Conservation (phyloP, 495 filamentous ascomycete species). For the Parachaetomium inaequale region DNA sequence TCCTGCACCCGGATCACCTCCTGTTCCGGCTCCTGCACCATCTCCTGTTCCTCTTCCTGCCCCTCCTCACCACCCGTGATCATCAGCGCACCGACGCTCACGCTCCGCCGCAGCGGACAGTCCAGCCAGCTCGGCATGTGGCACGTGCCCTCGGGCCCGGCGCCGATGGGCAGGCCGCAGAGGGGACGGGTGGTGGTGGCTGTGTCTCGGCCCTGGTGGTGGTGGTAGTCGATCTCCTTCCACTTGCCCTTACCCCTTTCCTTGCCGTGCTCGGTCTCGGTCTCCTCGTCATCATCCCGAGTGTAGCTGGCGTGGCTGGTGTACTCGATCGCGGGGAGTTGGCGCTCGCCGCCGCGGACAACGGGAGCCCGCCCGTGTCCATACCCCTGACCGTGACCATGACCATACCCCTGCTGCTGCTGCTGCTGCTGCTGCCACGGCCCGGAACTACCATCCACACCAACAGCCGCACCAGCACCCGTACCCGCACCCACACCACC, state of each 20-base stretch:
- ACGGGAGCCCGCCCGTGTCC: background rate
- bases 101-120: constrained; percentile 17
- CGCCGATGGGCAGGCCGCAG: constrained; percentile 41
- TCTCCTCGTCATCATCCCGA: background rate
- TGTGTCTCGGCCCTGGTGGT: background rate
- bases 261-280: background rate
- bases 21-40: background rate
- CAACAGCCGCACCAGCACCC: too few relatives aligned
- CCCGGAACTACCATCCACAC: too few relatives aligned
- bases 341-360: background rate
- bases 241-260: background rate
- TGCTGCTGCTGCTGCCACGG: background rate
- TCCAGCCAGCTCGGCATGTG: constrained; percentile 28
- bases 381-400: background rate
- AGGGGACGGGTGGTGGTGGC: background rate
- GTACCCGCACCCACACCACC: too few relatives aligned
- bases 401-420: background rate
- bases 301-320: too few relatives aligned
- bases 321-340: background rate
- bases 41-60: background rate
- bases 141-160: constrained; percentile 37
- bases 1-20: background rate
- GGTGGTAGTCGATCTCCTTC: background rate
- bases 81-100: background rate
- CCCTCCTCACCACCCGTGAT: background rate